A percentile compares a stretch with the other conserved stretches of the same genome.
Evolutionary conservation across 805 yeast species (phyloP).

Genomic region (Metschnikowia colocasiae): DNA sequence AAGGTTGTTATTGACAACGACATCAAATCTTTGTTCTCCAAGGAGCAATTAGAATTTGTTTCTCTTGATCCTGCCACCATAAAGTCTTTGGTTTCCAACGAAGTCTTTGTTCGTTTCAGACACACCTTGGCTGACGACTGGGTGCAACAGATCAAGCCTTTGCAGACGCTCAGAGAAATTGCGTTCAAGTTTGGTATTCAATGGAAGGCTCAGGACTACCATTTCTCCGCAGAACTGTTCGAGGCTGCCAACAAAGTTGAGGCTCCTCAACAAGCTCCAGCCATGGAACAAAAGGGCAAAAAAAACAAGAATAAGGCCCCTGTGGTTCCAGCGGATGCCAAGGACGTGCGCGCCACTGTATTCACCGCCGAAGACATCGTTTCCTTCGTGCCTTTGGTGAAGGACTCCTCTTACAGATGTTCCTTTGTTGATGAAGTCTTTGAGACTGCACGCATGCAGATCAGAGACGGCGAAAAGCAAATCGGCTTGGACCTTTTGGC

Average conservation of each 20-base stretch:
- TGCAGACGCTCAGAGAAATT: slow-evolving; percentile 63
- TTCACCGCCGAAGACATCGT: slow-evolving; percentile 60
- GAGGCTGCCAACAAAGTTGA: slow-evolving; percentile 27
- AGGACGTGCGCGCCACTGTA: slow-evolving; percentile 35
- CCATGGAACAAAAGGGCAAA: slow-evolving; percentile 23
- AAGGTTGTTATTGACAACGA: slow-evolving; percentile 41
- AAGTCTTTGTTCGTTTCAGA: slow-evolving; percentile 64
- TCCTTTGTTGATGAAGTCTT: slow-evolving; percentile 70
- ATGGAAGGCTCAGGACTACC: slow-evolving; percentile 56
- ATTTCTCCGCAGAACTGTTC: slow-evolving; percentile 43
- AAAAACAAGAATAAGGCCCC: slow-evolving; percentile 28
- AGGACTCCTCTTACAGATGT: slow-evolving; percentile 65
- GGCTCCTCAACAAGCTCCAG: slow-evolving; percentile 16
- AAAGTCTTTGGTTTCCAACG: slow-evolving; percentile 41
- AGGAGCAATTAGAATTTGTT: slow-evolving; percentile 39
- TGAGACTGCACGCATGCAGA: slow-evolving; percentile 52
- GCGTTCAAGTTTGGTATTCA: slow-evolving; percentile 83
- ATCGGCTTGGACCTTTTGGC: slow-evolving; percentile 60
- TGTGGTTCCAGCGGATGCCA: not conserved
- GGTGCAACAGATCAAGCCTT: slow-evolving; percentile 35
- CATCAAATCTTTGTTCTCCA: slow-evolving; percentile 40
- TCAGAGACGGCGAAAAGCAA: slow-evolving; percentile 41
- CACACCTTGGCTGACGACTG: slow-evolving; percentile 50
- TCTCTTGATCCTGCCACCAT: slow-evolving; percentile 47
- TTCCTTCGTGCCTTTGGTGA: slow-evolving; percentile 70